A percentile compares a stretch with the other conserved stretches of the same genome.
phyloP scores from a whole-genome alignment of 2,329 filamentous ascomycete species.

The Trichoderma asperellum region DNA sequence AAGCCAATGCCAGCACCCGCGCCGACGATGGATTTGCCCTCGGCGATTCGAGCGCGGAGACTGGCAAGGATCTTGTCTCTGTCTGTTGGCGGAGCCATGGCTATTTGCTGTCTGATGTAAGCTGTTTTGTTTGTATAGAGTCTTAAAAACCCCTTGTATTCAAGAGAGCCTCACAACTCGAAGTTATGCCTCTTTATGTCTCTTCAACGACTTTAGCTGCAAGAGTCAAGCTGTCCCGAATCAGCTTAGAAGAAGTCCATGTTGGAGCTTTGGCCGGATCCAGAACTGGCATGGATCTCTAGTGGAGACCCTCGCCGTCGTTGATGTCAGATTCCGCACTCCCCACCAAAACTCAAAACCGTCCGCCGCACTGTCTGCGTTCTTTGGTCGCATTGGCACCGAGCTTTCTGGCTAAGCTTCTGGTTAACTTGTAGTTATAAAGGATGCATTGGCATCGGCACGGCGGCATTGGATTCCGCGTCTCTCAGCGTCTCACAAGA shows the following conservation, averaged over 20 bases:
- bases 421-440: background rate
- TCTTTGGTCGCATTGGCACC: background rate
- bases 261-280: background rate
- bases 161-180: background rate
- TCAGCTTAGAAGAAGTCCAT: background rate
- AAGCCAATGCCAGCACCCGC: conserved; percentile 72
- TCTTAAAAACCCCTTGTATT: no score
- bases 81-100: conserved; percentile 61
- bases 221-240: background rate
- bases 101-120: background rate
- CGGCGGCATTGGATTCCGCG: background rate
- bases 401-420: background rate
- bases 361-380: background rate
- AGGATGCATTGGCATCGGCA: background rate
- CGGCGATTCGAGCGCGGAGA: conserved; percentile 58
- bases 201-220: background rate
- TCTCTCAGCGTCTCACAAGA: background rate
- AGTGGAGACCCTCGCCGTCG: background rate
- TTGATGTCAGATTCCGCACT: conserved; percentile 11
- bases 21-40: conserved; percentile 65
- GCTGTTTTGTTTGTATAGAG: background rate
- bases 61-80: conserved; percentile 58
- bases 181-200: background rate
- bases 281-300: background rate
- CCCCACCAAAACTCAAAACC: conserved; percentile 2